Conservation (phyloP, 139 green algal genomes). For the Volvox africanus region DNA sequence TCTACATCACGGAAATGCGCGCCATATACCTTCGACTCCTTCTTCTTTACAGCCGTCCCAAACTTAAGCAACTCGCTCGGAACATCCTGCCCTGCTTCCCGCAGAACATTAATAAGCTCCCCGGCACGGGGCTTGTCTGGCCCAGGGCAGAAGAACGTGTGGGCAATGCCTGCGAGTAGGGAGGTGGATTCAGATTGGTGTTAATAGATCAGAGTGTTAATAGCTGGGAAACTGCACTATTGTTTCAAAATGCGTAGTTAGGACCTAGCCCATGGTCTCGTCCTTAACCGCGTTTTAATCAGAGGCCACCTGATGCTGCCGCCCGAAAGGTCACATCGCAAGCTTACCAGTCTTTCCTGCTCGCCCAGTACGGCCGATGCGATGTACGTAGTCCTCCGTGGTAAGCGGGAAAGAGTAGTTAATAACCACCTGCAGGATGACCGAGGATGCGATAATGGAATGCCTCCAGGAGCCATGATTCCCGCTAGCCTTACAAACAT, state of each 20-base stretch:
- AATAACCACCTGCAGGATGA: slow-evolving; percentile 82
- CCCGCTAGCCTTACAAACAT: neutral
- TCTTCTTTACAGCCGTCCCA: slow-evolving; percentile 97
- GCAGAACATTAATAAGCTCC: slow-evolving; percentile 97
- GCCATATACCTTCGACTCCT: slow-evolving; percentile 89
- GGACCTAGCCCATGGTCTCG: too few relatives aligned
- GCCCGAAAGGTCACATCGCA: neutral
- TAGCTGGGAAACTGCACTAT: too few relatives aligned
- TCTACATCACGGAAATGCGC: slow-evolving; percentile 97
- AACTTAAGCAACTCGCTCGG: slow-evolving; percentile 91
- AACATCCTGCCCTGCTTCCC: slow-evolving; percentile 90
- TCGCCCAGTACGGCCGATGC: slow-evolving; percentile 95
- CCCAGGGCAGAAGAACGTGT: slow-evolving; percentile 91
- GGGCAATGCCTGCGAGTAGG: slow-evolving; percentile 68
- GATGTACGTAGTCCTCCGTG: slow-evolving; percentile 98
- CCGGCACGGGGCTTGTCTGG: slow-evolving; percentile 86
- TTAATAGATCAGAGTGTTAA: too few relatives aligned
- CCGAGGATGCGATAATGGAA: neutral
- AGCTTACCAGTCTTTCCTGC: slow-evolving; percentile 89
- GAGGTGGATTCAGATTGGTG: too few relatives aligned
- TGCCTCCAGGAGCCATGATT: neutral
- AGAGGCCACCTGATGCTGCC: too few relatives aligned
- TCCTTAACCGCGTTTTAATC: too few relatives aligned
- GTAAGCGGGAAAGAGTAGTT: slow-evolving; percentile 98
- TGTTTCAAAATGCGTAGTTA: too few relatives aligned